Base-by-base conservation (phyloP, 768 basidiomycete species). In the Leccinum variicolor region DNA sequence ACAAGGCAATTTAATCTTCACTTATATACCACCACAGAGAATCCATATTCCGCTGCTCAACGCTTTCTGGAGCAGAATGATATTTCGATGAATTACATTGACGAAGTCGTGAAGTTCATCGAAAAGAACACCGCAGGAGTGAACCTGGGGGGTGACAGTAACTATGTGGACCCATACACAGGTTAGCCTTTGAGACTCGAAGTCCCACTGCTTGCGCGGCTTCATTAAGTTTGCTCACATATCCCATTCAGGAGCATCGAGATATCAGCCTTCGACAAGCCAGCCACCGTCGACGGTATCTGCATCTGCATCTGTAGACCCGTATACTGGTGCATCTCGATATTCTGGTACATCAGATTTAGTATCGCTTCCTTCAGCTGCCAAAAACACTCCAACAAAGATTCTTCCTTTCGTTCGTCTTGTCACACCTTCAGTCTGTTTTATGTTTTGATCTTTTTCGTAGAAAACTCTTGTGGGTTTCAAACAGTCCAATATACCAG, bases 101-200 rank as follows among this genome's bases (percentile, higher is more conserved):
- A 98, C 64, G 82, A 98, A 72, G 89, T 99, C 14, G 95, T 91
- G 28, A 78, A 80, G 54, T 98, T 98, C 73, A 98, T 99, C 53
- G 90, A 97, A 73, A 90, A 90, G 73, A 97, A 94, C 62, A 90
- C 94, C 0, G 76, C 80, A 4, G 92, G 91, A 1, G 85, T 92
- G 21, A 86, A 79, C 53, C 74, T 98, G 10, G 87, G 88, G 41
- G 68, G 76, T 3, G 75, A 77, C n/a, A 76, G 70, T 46, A 81
- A 85, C 50, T 92, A 81, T 67, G 82, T 86, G 21, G 96, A 98
- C 69, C 96, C 96, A 6, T 98, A 82, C 72, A 98, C 96, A 59
- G 96, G 95, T 82, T 69, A 59, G 70, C 50, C 31, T 39, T 15
- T 15, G 39, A 10, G 10, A 3, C 39, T n/a, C 14, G 8, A 31